phyloP scores from a whole-genome alignment of 2,329 filamentous ascomycete genomes.

The Xylaria sp. region DNA sequence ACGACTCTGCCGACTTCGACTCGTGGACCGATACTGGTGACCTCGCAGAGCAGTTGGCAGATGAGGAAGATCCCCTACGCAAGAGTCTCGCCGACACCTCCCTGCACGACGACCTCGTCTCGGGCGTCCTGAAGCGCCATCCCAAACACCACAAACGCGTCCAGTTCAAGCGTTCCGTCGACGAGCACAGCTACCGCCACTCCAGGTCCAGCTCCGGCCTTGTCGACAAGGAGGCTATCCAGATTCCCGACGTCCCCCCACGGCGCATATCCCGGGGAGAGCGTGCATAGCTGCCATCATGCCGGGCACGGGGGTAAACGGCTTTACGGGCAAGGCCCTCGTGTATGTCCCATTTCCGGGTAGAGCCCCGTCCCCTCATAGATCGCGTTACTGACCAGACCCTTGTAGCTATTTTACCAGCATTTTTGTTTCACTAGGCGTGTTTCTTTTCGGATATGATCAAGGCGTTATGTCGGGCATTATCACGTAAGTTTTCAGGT shows the following conservation, averaged over 20 bases:
- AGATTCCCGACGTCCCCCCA: constrained; percentile 72
- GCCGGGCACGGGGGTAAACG: constrained; percentile 81
- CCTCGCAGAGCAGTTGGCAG: constrained; percentile 86
- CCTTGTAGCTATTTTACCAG: constrained; percentile 86
- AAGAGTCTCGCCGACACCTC: constrained; percentile 68
- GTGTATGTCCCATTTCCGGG: constrained; percentile 63
- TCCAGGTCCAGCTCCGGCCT: constrained; percentile 49
- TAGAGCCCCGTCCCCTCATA: background rate
- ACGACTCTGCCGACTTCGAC: constrained; percentile 65
- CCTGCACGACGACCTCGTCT: constrained; percentile 66
- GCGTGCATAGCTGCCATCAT: constrained; percentile 82
- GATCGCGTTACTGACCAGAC: constrained; percentile 25
- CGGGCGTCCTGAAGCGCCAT: constrained; percentile 54
- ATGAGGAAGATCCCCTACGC: constrained; percentile 81
- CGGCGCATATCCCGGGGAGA: constrained; percentile 69
- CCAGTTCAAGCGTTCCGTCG: constrained; percentile 65
- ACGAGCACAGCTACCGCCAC: constrained; percentile 44
- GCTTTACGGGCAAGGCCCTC: constrained; percentile 93
- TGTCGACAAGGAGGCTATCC: constrained; percentile 77
- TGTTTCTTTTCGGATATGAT: constrained; percentile 89
- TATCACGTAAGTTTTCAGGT: constrained; percentile 59
- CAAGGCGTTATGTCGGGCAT: constrained; percentile 86
- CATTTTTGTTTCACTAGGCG: constrained; percentile 84
- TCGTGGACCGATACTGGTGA: constrained; percentile 96
- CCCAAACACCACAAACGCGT: constrained; percentile 64